These are phyloP conservation scores for Kwoniella mangroviensis DNA, from an alignment of 768 basidiomycete genomes.

Conservation along the genomic window DNA sequence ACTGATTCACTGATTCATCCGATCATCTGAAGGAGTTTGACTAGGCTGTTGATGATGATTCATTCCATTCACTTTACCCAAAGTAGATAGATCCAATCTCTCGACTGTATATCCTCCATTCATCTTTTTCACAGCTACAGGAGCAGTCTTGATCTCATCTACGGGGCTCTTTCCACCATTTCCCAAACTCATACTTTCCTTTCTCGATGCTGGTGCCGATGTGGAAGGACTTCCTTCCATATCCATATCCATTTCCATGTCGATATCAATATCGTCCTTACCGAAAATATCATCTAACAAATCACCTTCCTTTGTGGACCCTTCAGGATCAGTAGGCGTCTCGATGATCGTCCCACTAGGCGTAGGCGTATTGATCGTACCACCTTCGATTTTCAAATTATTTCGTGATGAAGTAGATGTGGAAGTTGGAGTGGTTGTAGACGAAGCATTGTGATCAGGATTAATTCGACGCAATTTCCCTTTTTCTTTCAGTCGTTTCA, in stretches of 20 bases:
- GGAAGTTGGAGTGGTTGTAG: constrained; percentile 3
- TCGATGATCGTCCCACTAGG: constrained; percentile 13
- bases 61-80: constrained; percentile 25
- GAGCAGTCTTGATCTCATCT: constrained; percentile 10
- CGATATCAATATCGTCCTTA: constrained; percentile 21
- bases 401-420: constrained; percentile 12
- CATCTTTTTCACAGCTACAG: constrained; percentile 13
- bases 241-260: constrained; percentile 26
- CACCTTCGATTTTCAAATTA: not conserved
- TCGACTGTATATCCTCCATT: constrained; percentile 28
- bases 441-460: not conserved
- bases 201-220: not conserved
- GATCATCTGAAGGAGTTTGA: not conserved
- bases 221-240: constrained; percentile 7
- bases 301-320: not conserved
- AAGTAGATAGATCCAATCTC: constrained; percentile 10
- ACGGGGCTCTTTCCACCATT: not conserved
- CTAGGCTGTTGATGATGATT: not conserved
- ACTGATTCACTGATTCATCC: no score
- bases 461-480: constrained; percentile 38
- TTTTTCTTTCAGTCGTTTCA: constrained; percentile 54
- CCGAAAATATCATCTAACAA: constrained; percentile 36
- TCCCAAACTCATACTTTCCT: not conserved
- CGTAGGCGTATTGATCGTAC: constrained; percentile 5
- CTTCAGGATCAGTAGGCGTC: not conserved